Conservation (phyloP, 1,284 basidiomycete species). For the Cerioporus squamosus region DNA sequence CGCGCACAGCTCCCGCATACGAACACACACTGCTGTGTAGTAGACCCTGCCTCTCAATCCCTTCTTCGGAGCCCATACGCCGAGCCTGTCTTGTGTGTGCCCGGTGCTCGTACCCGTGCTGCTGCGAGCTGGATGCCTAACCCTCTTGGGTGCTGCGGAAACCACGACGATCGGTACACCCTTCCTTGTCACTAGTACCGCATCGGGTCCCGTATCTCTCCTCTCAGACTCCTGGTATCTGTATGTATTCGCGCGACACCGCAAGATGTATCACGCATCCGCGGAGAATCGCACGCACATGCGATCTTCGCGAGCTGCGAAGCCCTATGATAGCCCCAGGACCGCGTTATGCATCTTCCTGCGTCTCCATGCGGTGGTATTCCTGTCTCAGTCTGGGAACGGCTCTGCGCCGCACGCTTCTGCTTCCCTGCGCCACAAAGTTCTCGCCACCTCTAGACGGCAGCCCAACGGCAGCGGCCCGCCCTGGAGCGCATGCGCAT, state of each 20-base stretch:
- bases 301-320: constrained; percentile 7
- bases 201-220: no score
- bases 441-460: no score
- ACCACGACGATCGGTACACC: constrained; percentile 6
- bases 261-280: not conserved
- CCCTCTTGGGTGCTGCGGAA: not conserved
- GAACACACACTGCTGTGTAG: not conserved
- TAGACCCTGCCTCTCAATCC: not conserved
- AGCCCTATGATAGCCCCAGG: constrained; percentile 7
- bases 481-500: no score
- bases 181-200: no score
- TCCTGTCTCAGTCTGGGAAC: no score
- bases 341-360: not conserved
- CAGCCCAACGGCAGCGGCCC: no score
- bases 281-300: not conserved
- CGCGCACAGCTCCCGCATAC: not conserved
- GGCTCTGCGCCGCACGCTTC: no score
- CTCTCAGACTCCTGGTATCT: not conserved
- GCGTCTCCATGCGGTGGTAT: not conserved
- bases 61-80: not conserved
- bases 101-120: no score
- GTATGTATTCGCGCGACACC: not conserved
- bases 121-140: not conserved
- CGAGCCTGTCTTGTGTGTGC: not conserved
- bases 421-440: no score